Base-by-base conservation (phyloP, 1,284 basidiomycete species). In the Leccinum griseonigrum region DNA sequence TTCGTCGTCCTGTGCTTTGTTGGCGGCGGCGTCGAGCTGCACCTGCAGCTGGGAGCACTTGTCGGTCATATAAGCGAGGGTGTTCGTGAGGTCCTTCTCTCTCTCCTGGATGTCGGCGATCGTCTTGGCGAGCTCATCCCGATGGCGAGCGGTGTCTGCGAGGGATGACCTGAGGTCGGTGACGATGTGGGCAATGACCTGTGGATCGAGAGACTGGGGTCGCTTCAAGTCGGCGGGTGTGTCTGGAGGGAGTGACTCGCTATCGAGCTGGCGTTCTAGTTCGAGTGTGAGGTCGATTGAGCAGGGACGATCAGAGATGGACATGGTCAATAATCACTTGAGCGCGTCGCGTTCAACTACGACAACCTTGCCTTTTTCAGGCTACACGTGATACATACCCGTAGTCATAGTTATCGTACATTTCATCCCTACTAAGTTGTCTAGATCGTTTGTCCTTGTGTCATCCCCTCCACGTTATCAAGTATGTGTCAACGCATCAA, bases 401-500 rank as follows among this genome's bases (percentile, higher is more conserved):
- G 54, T 55, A 55, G 54, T 16, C 54, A 36, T 48, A 32, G 1
- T 14, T 64, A 61, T 70, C 61, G 40, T 71, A 71, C 70, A 73
- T 36, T 36, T 57, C 48, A 36, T 60, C 61, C 56, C 59, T 54
- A 54, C 11, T 22, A 22, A 22, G 22, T 13, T 55, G 36, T 61
- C 60, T 68, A 48, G 28, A 68, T 69, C 55, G 18, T 61, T 50
- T 36, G 34, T 56, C 5, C 36, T 26, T 18, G n/a, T 54, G 29
- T 36, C 16, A 36, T 26, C 34, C 22, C 48, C 36, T n/a, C 22
- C 32, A 34, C n/a, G 38, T 26, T 53, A 43, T 76, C 65, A 80
- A 56, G 80, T 75, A 71, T 94, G 92, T 32, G 90, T 93, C 66
- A 92, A 77, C 32, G 89, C 79, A 74, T 98, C 95, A 56, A 97